Evolutionary conservation across 306 rosid species (phyloP).

Genomic region (Cucumis cinereus): DNA sequence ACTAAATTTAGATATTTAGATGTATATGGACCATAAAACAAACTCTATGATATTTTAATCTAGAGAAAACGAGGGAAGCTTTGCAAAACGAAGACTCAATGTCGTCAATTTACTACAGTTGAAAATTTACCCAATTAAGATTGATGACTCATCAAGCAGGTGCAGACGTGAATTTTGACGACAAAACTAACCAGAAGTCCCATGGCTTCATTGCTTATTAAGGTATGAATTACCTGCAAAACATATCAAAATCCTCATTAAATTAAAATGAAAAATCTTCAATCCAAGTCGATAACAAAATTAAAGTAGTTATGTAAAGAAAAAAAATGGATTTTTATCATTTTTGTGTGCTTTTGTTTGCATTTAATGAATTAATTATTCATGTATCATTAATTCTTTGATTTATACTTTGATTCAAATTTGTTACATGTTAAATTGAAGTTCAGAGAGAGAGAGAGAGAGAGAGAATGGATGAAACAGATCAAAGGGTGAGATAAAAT

Average conservation of each 20-base stretch:
- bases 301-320: neutral
- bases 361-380: neutral
- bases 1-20: too few relatives aligned
- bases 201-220: neutral
- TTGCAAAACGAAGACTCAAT: neutral
- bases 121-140: neutral
- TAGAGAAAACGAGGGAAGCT: neutral
- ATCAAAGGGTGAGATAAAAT: neutral
- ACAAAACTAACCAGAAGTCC: neutral
- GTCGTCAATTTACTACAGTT: neutral
- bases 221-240: neutral
- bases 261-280: neutral
- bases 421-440: neutral
- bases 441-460: neutral
- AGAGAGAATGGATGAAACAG: neutral
- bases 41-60: too few relatives aligned
- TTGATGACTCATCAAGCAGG: too few relatives aligned
- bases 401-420: neutral
- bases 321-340: neutral
- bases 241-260: neutral
- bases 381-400: neutral
- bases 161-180: too few relatives aligned
- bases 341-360: neutral
- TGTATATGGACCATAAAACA: too few relatives aligned
- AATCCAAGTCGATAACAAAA: neutral